These are phyloP conservation scores for Arctium minus DNA, from an alignment of 129 eudicot genomes.

Conservation along the genomic window DNA sequence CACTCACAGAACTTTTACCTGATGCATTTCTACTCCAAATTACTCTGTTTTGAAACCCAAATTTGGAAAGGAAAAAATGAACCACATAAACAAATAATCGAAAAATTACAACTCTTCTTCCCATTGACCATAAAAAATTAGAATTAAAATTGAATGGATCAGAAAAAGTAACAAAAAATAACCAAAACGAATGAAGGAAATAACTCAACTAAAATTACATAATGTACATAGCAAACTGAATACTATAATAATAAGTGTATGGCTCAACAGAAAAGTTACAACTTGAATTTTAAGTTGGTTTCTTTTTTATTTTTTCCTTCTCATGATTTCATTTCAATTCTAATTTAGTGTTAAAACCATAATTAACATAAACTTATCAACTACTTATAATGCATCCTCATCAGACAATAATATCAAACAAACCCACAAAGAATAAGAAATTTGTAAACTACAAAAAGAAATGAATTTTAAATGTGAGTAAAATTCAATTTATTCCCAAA, in stretches of 20 bases:
- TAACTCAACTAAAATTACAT: not conserved
- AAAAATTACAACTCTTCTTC: not conserved
- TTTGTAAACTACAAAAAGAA: not conserved
- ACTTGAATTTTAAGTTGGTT: not conserved
- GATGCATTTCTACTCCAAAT: constrained; percentile 34
- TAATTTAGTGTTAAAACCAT: not conserved
- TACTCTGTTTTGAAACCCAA: constrained; percentile 26
- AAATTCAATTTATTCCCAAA: not conserved
- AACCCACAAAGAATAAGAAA: not conserved
- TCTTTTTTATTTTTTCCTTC: not conserved
- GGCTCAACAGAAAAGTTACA: not conserved
- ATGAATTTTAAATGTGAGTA: not conserved
- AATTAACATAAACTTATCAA: not conserved
- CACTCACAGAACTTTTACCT: constrained; percentile 22
- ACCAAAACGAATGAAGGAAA: not conserved
- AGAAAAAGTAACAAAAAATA: not conserved
- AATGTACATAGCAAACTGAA: not conserved
- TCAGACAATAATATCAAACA: not conserved
- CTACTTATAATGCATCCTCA: not conserved
- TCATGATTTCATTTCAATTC: not conserved
- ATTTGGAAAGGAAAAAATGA: not conserved
- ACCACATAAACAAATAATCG: not conserved
- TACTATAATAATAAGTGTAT: not conserved
- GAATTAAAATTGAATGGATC: not conserved
- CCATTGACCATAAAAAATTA: not conserved